Conservation (phyloP, 2,329 filamentous ascomycete species). For the Colletotrichum chrysophilum region DNA sequence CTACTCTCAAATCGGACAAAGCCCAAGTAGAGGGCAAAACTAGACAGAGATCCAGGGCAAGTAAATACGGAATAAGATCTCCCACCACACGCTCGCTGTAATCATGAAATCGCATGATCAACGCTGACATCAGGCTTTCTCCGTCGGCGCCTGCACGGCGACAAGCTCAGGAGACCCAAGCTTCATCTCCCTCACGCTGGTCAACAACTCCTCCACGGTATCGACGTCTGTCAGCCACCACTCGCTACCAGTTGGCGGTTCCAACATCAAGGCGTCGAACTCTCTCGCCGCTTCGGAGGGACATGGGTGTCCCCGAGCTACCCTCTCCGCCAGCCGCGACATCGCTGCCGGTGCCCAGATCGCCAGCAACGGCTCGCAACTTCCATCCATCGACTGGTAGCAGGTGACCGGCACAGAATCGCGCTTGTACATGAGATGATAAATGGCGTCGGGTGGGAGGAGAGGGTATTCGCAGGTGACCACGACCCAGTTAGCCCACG, state of each 20-base stretch:
- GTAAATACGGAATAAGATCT: neutral
- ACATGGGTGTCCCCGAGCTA: conserved; percentile 16
- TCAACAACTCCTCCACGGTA: conserved; percentile 10
- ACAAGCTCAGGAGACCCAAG: neutral
- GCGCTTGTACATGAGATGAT: conserved; percentile 29
- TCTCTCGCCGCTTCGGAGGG: neutral
- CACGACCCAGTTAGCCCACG: conserved; percentile 34
- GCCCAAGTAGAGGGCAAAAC: neutral
- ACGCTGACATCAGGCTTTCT: neutral
- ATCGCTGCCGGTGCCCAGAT: conserved; percentile 39
- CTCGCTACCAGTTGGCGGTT: neutral
- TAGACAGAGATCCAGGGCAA: neutral
- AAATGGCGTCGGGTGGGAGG: conserved; percentile 28
- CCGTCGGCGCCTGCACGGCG: neutral
- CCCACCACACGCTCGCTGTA: neutral
- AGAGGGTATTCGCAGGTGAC: conserved; percentile 38
- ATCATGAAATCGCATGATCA: neutral
- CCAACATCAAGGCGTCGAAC: neutral
- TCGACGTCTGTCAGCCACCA: conserved; percentile 18
- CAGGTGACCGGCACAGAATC: conserved; percentile 33
- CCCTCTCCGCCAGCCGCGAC: conserved; percentile 22
- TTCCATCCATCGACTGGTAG: conserved; percentile 32
- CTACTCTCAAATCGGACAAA: neutral
- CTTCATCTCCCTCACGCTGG: conserved; percentile 4
- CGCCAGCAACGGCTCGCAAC: conserved; percentile 37